phyloP scores from a whole-genome alignment of 768 basidiomycete genomes.

The Peribolospora baueri region DNA sequence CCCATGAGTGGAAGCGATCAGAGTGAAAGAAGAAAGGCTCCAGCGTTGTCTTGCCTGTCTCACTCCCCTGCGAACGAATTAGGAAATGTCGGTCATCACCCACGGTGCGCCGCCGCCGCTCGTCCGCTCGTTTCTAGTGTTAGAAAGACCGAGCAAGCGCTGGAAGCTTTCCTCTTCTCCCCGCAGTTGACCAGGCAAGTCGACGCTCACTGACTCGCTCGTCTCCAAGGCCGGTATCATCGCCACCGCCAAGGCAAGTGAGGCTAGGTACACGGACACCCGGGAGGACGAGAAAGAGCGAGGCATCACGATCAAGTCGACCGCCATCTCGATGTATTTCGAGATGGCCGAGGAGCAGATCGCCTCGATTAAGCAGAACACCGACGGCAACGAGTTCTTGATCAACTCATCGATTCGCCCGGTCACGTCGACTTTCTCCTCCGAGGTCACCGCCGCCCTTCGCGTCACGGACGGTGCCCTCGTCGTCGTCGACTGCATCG shows the following conservation, averaged over 20 bases:
- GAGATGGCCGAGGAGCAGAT: conserved; percentile 78
- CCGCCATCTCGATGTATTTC: conserved; percentile 99
- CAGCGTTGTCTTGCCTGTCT: too few species aligned
- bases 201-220: conserved; percentile 92
- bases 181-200: conserved; percentile 98
- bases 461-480: conserved; percentile 99
- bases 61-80: neutral
- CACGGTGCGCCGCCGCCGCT: conserved; percentile 14
- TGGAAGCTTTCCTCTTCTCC: neutral
- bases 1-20: too few species aligned
- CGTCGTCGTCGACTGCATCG: conserved; percentile 97
- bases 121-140: too few species aligned
- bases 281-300: conserved; percentile 96
- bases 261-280: conserved; percentile 91
- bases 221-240: conserved; percentile 99
- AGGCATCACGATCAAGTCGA: conserved; percentile 99
- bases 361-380: conserved; percentile 71
- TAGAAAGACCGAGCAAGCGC: too few species aligned
- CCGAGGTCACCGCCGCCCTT: conserved; percentile 96
- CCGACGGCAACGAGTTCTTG: conserved; percentile 81
- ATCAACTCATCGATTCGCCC: conserved; percentile 99
- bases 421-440: conserved; percentile 99
- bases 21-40: too few species aligned
- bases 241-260: conserved; percentile 76
- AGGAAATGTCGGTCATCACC: conserved; percentile 26